Percentiles rank a stretch among this genome's conserved stretches.
These are phyloP conservation scores for Lichtheimia ornata DNA, from an alignment of 371 early-diverging fungal genomes.

Conservation along the genomic window DNA sequence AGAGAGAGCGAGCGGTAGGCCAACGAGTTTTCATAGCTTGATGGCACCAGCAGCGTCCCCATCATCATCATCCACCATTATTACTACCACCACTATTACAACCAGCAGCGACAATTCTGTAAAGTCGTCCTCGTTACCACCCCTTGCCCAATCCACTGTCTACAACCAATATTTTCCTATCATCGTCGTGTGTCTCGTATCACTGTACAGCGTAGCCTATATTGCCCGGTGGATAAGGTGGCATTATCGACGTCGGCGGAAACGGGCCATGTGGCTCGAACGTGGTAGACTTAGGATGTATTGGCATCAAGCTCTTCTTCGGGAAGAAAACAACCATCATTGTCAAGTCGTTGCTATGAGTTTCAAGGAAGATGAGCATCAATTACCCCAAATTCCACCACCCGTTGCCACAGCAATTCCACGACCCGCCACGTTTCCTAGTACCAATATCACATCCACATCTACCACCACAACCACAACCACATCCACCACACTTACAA, in stretches of 20 bases:
- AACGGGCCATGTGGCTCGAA: conserved; percentile 15
- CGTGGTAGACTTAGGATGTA: conserved; percentile 14
- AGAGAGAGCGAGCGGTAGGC: no score
- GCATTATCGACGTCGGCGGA: conserved; percentile 18
- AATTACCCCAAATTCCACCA: not conserved
- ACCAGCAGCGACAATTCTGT: not conserved
- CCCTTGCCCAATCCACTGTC: conserved; percentile 2
- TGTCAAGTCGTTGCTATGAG: no score
- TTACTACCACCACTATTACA: not conserved
- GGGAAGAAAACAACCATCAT: no score
- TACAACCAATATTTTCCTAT: conserved; percentile 11
- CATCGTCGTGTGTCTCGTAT: conserved; percentile 2
- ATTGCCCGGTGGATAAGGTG: conserved; percentile 13
- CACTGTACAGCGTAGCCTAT: conserved; percentile 13
- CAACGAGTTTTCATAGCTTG: no score
- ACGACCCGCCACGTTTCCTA: conserved; percentile 8
- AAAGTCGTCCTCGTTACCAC: no score
- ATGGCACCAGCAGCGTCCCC: not conserved
- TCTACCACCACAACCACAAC: not conserved
- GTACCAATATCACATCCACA: not conserved
- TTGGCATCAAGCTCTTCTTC: conserved; percentile 9
- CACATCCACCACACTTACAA: not conserved
- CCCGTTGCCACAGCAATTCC: not conserved
- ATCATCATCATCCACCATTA: not conserved
- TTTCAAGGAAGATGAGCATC: no score